phyloP scores from a whole-genome alignment of 257 asterid species.

The Euphrasia confusa region DNA sequence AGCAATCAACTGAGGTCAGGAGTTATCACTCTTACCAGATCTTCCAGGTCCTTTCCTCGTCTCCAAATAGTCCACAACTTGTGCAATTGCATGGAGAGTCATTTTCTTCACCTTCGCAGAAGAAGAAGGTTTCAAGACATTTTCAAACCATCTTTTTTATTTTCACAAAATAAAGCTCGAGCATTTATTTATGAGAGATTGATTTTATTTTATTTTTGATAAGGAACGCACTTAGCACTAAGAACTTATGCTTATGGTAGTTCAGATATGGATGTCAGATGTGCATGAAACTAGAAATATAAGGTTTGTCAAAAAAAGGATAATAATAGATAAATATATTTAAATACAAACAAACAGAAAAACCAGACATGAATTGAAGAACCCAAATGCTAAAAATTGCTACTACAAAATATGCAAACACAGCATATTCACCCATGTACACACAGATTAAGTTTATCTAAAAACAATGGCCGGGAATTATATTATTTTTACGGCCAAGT shows the following conservation, averaged over 20 bases:
- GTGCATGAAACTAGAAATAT: neutral
- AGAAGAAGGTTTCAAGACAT: conserved; percentile 4
- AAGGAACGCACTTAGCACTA: neutral
- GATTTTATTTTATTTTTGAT: neutral
- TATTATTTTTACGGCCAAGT: too few relatives aligned
- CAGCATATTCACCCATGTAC: neutral
- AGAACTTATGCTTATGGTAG: neutral
- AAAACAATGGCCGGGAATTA: too few relatives aligned
- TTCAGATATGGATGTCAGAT: neutral
- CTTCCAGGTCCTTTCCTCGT: conserved; percentile 21
- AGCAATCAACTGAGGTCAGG: conserved; percentile 1
- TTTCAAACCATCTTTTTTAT: neutral
- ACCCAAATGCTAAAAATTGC: neutral
- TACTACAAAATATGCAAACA: too few relatives aligned
- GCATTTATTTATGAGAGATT: conserved; percentile 2
- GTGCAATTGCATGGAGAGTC: conserved; percentile 43
- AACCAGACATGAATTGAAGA: neutral
- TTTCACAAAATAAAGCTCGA: neutral
- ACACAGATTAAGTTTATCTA: neutral
- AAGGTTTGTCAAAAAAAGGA: too few relatives aligned
- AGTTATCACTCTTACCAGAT: conserved; percentile 24
- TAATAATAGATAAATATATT: too few relatives aligned
- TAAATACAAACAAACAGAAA: too few relatives aligned
- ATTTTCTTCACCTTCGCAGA: conserved; percentile 68
- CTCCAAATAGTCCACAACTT: conserved; percentile 39